Conservation (phyloP, 225 moss, liverwort and hornwort genomes). For the Ulota crispa region DNA sequence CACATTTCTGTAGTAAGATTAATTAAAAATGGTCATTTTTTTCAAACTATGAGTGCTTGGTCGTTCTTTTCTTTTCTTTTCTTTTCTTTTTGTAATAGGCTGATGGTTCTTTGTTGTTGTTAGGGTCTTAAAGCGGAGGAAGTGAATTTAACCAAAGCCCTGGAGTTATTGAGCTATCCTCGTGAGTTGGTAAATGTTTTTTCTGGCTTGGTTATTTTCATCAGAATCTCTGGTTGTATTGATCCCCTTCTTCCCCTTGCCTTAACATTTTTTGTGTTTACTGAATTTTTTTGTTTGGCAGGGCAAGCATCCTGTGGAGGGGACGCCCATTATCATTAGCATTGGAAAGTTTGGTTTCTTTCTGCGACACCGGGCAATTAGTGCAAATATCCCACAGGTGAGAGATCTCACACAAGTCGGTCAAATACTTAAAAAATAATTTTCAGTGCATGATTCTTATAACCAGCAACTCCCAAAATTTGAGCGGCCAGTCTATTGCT, state of each 20-base stretch:
- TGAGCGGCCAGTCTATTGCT: no score
- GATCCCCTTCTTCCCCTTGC: neutral
- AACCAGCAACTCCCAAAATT: no score
- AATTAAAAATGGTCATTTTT: neutral
- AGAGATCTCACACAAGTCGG: constrained; percentile 4
- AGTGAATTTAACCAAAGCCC: constrained; percentile 45
- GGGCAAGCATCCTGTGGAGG: constrained; percentile 65
- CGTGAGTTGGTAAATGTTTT: constrained; percentile 48
- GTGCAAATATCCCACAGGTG: constrained; percentile 45
- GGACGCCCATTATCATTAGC: constrained; percentile 35
- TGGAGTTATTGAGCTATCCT: constrained; percentile 60
- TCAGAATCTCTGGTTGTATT: neutral
- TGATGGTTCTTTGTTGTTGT: constrained; percentile 8
- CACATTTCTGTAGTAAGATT: neutral
- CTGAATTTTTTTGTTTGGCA: constrained; percentile 22
- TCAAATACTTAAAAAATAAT: neutral
- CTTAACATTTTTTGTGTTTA: neutral
- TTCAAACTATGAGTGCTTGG: neutral
- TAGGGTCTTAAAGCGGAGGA: constrained; percentile 49
- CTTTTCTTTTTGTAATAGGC: constrained; percentile 9
- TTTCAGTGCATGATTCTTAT: no score
- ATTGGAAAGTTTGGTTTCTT: constrained; percentile 45
- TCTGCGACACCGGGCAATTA: constrained; percentile 39
- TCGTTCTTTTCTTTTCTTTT: neutral
- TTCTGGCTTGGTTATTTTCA: neutral